phyloP scores from a whole-genome alignment of 2,329 filamentous ascomycete species.

The Aspergillus transmontanensis region DNA sequence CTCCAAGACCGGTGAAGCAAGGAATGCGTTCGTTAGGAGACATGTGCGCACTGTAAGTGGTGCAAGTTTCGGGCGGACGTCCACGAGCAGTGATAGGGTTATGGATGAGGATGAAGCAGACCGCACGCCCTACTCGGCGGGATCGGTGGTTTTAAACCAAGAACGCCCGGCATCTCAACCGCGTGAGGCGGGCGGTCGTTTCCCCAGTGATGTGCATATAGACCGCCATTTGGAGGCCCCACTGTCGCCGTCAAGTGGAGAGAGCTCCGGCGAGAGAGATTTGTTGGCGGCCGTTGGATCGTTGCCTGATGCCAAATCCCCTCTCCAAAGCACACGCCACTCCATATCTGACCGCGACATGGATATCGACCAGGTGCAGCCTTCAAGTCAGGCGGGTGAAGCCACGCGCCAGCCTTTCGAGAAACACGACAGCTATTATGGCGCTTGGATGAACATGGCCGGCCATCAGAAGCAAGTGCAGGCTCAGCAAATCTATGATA shows the following conservation, averaged over 20 bases:
- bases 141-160: constrained; percentile 44
- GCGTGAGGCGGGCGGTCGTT: constrained; percentile 90
- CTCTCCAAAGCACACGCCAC: constrained; percentile 39
- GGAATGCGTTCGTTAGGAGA: constrained; percentile 80
- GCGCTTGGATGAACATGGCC: constrained; percentile 54
- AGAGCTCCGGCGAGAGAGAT: constrained; percentile 70
- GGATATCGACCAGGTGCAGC: constrained; percentile 17
- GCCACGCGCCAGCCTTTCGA: constrained; percentile 20
- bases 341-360: constrained; percentile 26
- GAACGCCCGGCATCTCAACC: constrained; percentile 42
- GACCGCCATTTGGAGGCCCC: constrained; percentile 81
- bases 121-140: constrained; percentile 65
- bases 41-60: constrained; percentile 79
- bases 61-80: constrained; percentile 58
- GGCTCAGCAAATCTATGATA: constrained; percentile 11
- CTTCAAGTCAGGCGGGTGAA: constrained; percentile 12
- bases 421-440: constrained; percentile 48
- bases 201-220: constrained; percentile 90
- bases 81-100: constrained; percentile 73
- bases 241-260: constrained; percentile 77
- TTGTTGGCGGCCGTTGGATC: constrained; percentile 61
- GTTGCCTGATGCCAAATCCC: constrained; percentile 51
- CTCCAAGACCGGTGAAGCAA: constrained; percentile 84
- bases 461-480: constrained; percentile 24
- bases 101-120: constrained; percentile 75